These are phyloP conservation scores for Phytophthora litchii DNA, from an alignment of 352 stramenopile species.

Conservation along the genomic window DNA sequence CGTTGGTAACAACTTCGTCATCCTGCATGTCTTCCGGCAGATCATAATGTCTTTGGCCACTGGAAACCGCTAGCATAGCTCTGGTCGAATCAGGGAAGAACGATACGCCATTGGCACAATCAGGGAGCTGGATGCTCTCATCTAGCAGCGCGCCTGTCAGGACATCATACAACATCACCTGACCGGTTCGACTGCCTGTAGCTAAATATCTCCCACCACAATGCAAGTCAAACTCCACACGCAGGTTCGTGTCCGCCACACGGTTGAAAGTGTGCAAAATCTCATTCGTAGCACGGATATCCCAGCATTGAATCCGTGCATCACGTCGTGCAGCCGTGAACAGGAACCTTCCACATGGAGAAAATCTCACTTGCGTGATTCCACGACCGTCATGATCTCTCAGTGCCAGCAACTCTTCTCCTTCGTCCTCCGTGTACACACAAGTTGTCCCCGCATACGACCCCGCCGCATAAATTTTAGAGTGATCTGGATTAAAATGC, in stretches of 20 bases:
- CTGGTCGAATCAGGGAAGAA: slow-evolving; percentile 67
- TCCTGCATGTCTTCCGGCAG: slow-evolving; percentile 65
- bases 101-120: slow-evolving; percentile 76
- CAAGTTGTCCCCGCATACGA: slow-evolving; percentile 85
- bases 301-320: slow-evolving; percentile 81
- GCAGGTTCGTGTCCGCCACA: slow-evolving; percentile 73
- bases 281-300: slow-evolving; percentile 75
- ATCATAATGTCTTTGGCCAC: slow-evolving; percentile 69
- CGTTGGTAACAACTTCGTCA: slow-evolving; percentile 30
- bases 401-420: slow-evolving; percentile 63
- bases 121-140: slow-evolving; percentile 45
- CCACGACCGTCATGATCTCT: slow-evolving; percentile 75
- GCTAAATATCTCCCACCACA: slow-evolving; percentile 60
- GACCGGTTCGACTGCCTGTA: slow-evolving; percentile 62
- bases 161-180: slow-evolving; percentile 64
- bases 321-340: slow-evolving; percentile 80
- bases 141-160: slow-evolving; percentile 57
- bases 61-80: slow-evolving; percentile 59
- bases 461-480: slow-evolving; percentile 85
- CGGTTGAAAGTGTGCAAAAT: slow-evolving; percentile 71
- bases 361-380: slow-evolving; percentile 85
- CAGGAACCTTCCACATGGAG: slow-evolving; percentile 70
- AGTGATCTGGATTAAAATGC: slow-evolving; percentile 85
- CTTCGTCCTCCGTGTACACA: slow-evolving; percentile 85
- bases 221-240: slow-evolving; percentile 81